Evolutionary conservation across 2,329 filamentous ascomycete species (phyloP), one percentile per base, ranked within the genome.

Genomic region (Epichloe gansuensis): DNA sequence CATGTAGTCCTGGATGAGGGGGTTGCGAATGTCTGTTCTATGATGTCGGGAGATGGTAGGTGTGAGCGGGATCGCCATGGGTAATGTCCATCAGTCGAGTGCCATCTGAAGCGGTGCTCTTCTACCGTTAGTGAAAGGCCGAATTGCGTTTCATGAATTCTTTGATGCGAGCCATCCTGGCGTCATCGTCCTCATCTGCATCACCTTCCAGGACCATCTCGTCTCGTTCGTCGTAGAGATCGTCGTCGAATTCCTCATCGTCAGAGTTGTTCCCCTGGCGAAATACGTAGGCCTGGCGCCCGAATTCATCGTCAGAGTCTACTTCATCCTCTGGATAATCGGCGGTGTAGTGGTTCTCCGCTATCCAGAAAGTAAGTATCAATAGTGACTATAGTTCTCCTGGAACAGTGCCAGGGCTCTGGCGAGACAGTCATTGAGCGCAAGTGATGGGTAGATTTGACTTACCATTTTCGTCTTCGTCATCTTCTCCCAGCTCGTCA

Each of bases 311-410:
- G 58, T 89, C 85, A 15, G 80, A 83, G 44, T 80, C 82, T 13
- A 89, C 75, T 63, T 90, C 86, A 51, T 90, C 85, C 55, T 90
- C 86, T 0, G 86, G 86, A 58, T 90, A 90, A 63, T 90, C 86
- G 51, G 85, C 83, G 3, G 82, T 81, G 62, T 89, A 89, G 66
- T 88, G 82, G 60, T 88, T 84, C 63, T 90, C 86, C 38, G 86
- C 84, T 82, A 54, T 15, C 9, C 23, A 44, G 11, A 39, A 39
- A 34, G 55, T 56, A 45, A 52, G 52, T 51, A 58, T 36, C 2
- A 15, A 13, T 13, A 39, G 5, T 5, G 2, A 39, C 12, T 3
- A 5, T 7, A 3, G 8, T n/a, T 35, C 7, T 23, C 5, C n/a
- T 21, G n/a, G 9, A 21, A 21, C 17, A 21, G 44, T 17, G 8